Conservation (phyloP, 352 stramenopile genomes). For the Globisporangium paddicum region DNA sequence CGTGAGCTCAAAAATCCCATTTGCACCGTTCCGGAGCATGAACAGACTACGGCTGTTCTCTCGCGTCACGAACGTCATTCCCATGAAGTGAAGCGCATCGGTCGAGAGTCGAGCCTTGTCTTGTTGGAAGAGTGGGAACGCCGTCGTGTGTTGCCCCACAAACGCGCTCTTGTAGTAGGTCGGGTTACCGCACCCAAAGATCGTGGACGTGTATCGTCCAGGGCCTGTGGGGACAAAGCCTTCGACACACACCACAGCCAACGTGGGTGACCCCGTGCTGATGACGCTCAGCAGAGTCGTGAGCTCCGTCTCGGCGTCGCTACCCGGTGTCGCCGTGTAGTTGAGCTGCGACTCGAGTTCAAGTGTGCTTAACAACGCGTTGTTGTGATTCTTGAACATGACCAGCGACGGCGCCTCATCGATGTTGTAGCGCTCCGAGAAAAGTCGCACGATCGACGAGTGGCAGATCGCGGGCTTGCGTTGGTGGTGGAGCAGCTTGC, state of each 20-base stretch:
- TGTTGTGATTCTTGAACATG: not conserved
- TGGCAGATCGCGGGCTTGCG: constrained; percentile 49
- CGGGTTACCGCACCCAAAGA: constrained; percentile 35
- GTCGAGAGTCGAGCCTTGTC: constrained; percentile 27
- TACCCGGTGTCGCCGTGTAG: constrained; percentile 20
- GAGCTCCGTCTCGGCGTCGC: constrained; percentile 33
- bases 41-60: constrained; percentile 25
- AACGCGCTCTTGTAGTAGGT: constrained; percentile 32
- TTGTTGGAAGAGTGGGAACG: constrained; percentile 16
- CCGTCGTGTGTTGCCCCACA: constrained; percentile 12
- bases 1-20: constrained; percentile 12
- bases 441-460: constrained; percentile 38
- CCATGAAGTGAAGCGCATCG: constrained; percentile 22
- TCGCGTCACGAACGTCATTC: constrained; percentile 29
- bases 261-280: constrained; percentile 43
- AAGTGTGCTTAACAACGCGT: not conserved
- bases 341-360: not conserved
- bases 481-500: constrained; percentile 38
- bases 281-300: constrained; percentile 48
- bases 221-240: constrained; percentile 28
- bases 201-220: constrained; percentile 17
- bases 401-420: constrained; percentile 10
- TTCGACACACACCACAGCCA: constrained; percentile 39
- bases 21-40: not conserved
- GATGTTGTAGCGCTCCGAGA: constrained; percentile 32